phyloP scores from a whole-genome alignment of 768 basidiomycete species.

The Wakefieldia striispora region DNA sequence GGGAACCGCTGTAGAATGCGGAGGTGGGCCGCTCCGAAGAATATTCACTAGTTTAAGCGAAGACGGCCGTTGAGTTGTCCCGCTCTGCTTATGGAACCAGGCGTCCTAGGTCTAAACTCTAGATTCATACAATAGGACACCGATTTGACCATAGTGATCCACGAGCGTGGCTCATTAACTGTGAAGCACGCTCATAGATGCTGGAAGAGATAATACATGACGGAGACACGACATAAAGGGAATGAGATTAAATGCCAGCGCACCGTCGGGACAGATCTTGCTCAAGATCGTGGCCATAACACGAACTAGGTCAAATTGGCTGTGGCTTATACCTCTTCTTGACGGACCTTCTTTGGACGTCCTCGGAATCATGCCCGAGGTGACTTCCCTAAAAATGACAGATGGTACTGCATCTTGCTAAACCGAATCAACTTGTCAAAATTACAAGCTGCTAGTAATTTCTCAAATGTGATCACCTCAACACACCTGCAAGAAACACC shows the following conservation, averaged over 20 bases:
- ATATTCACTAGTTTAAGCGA: too few species aligned
- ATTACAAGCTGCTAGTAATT: too few species aligned
- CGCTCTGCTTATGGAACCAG: too few species aligned
- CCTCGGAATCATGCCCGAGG: not conserved
- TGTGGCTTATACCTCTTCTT: not conserved
- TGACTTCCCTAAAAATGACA: too few species aligned
- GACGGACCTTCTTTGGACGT: not conserved
- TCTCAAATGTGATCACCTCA: too few species aligned
- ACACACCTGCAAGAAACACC: too few species aligned
- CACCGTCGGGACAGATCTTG: not conserved
- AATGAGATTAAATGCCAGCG: not conserved
- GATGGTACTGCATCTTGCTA: too few species aligned
- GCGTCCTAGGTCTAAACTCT: too few species aligned
- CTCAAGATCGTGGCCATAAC: not conserved
- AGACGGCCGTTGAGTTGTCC: too few species aligned
- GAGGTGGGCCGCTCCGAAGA: too few species aligned
- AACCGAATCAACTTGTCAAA: too few species aligned
- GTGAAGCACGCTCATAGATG: not conserved
- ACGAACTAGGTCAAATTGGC: not conserved
- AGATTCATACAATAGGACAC: slow-evolving; percentile 18
- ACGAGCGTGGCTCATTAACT: slow-evolving; percentile 30
- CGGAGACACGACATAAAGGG: not conserved
- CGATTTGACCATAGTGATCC: slow-evolving; percentile 37
- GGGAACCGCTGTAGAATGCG: too few species aligned
- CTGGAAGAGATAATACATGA: not conserved